phyloP scores from a whole-genome alignment of 2,329 filamentous ascomycete species.

The Neonectria faginata region DNA sequence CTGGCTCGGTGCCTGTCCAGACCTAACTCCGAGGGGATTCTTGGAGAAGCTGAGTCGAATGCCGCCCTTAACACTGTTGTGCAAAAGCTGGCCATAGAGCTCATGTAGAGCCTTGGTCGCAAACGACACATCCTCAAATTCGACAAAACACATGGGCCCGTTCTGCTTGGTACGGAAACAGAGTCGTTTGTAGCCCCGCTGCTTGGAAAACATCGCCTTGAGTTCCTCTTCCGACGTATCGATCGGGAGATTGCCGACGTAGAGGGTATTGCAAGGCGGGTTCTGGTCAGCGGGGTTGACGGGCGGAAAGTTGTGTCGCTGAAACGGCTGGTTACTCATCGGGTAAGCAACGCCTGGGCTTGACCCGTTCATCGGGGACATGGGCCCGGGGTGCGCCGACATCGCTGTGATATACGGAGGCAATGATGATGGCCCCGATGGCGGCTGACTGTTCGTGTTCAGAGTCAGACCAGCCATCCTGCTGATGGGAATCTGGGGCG shows the following conservation, averaged over 20 bases:
- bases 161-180: conserved; percentile 96
- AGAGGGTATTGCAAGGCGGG: conserved; percentile 96
- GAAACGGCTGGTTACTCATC: conserved; percentile 65
- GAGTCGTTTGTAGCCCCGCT: conserved; percentile 93
- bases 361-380: conserved; percentile 65
- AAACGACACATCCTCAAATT: conserved; percentile 93
- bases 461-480: conserved; percentile 78
- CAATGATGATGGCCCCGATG: conserved; percentile 63
- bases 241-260: conserved; percentile 95
- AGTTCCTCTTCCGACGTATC: conserved; percentile 96
- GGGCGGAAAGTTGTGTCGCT: conserved; percentile 78
- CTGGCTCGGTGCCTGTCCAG: conserved; percentile 71
- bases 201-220: conserved; percentile 91
- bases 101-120: conserved; percentile 92
- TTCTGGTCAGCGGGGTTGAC: conserved; percentile 97
- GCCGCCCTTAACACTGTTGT: conserved; percentile 93
- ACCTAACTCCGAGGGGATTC: conserved; percentile 93
- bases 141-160: conserved; percentile 98
- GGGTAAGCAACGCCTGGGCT: conserved; percentile 47
- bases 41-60: conserved; percentile 98
- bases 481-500: conserved; percentile 75
- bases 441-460: conserved; percentile 68
- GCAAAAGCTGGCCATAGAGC: conserved; percentile 85
- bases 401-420: conserved; percentile 58
- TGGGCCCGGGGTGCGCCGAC: conserved; percentile 58